Evolutionary conservation across 2,329 filamentous ascomycete genomes (phyloP), one percentile per base, ranked within the genome.

Genomic region (Blastomyces gilchristii): DNA sequence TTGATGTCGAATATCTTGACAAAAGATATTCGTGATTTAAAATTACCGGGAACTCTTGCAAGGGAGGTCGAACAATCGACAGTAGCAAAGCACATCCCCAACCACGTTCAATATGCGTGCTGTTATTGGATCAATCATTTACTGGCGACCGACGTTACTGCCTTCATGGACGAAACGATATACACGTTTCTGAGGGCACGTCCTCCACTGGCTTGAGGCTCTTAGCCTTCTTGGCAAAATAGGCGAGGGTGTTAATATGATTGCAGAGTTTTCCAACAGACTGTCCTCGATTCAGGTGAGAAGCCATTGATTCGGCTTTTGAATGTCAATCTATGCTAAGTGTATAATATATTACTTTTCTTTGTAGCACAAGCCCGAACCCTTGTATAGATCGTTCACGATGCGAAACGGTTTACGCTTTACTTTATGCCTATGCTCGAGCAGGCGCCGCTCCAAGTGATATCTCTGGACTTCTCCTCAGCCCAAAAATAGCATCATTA

Each of bases 41-140:
- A 37, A n/a, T 18, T 22, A 41, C 25, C 52, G 41, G 58, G 47
- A 25, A 49, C 18, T 14, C 12, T 22, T 12, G 59, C 28, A 4
- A 28, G 12, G 22, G 22, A 61, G 18, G 58, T 64, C 31, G 47
- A 50, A 6, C 6, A 25, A 28, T 25, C 49, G n/a, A 12, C 22
- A 9, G 62, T 70, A 34, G 53, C 64, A 41, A 7, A 63, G 31
- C 60, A 60, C 28, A 34, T 69, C n/a, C 62, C 65, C 16, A 45
- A 62, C 18, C 62, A 65, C 37, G 59, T 69, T 50, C 66, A 64
- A 64, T 71, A 70, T 62, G 61, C 67, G 25, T 69, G 68, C 60
- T 64, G 62, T 25, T 68, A 70, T 60, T 71, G 67, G 68, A 62
- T 66, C 43, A 45, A 65, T n/a, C 66, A 71, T 62, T 53, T 68